Conservation (phyloP, 805 yeast genomes). For the Candida nemodendra region DNA sequence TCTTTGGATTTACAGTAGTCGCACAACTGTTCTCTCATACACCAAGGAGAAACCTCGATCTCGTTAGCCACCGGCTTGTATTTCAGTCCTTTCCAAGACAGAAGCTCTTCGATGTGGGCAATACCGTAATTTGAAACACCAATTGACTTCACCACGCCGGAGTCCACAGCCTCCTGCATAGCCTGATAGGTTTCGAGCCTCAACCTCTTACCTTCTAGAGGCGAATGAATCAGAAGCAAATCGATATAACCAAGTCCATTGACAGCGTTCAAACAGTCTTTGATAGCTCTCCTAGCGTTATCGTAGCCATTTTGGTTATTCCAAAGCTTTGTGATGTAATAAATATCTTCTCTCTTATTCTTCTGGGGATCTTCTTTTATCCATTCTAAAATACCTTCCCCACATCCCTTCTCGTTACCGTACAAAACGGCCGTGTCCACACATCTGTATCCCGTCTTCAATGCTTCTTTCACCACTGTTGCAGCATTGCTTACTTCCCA, state of each 20-base stretch:
- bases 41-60: slow-evolving; percentile 83
- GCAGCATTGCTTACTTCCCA: slow-evolving; percentile 42
- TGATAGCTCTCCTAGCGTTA: slow-evolving; percentile 57
- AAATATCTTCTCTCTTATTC: slow-evolving; percentile 49
- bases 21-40: slow-evolving; percentile 63
- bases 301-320: slow-evolving; percentile 60
- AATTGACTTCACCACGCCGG: slow-evolving; percentile 58
- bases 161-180: slow-evolving; percentile 67
- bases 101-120: slow-evolving; percentile 57
- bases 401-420: slow-evolving; percentile 49
- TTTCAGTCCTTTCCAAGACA: slow-evolving; percentile 52
- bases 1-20: slow-evolving; percentile 55
- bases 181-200: slow-evolving; percentile 69
- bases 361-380: slow-evolving; percentile 34
- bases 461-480: slow-evolving; percentile 42
- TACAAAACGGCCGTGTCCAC: slow-evolving; percentile 50
- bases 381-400: slow-evolving; percentile 45
- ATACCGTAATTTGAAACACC: slow-evolving; percentile 79
- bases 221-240: slow-evolving; percentile 65
- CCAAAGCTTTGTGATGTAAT: slow-evolving; percentile 75
- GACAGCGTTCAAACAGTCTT: slow-evolving; percentile 51
- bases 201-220: slow-evolving; percentile 44
- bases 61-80: slow-evolving; percentile 74
- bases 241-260: slow-evolving; percentile 66
- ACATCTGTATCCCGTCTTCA: slow-evolving; percentile 44